Evolutionary conservation across 2,329 filamentous ascomycete genomes (phyloP), one percentile per base, ranked within the genome.

Genomic region (Ampelomyces quisqualis): DNA sequence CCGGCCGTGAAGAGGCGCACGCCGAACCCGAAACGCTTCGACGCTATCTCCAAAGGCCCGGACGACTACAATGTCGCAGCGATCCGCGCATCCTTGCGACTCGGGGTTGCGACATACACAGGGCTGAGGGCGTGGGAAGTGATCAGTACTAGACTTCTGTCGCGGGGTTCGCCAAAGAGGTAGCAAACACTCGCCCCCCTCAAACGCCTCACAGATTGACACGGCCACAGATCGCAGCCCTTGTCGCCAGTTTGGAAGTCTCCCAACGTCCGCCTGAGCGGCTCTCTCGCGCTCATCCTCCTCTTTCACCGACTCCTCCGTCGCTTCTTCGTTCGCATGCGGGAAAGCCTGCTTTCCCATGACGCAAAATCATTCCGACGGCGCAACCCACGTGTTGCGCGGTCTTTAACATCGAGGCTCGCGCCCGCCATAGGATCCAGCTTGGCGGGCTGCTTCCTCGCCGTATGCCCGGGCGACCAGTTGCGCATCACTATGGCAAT

Each of bases 341-440:
- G 91, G 33, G 76, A 79, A 1, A 88, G 89, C 50, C 76, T 98
- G 3, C 81, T 94, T 28, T 84, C 86, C 23, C 80, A 88, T n/a
- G 80, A 88, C 41, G 89, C 90, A 1, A 78, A 80, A 39, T 85
- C 88, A 0, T 96, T 97, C 69, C 80, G 90, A 10, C 75, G 78
- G 42, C 85, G 91, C 38, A 96, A 97, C 59, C 90, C 90, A 1
- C 80, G 80, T 13, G 80, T 90, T 9, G 79, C 87, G 0, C 76
- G 75, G 14, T 81, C 86, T 0, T 75, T 98, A 42, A 95, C 90
- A 0, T 95, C 89, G 2, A 78, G 79, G 7, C 86, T 90, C 63
- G 87, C 91, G 1, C 91, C 91, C 1, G 90, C 90, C 2, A 77
- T 96, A n/a, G 93, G 91, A 8, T 90, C 91, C 5, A 90, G 88